Conservation (phyloP, 2,329 filamentous ascomycete species). For the Scedosporium aurantiacum region DNA sequence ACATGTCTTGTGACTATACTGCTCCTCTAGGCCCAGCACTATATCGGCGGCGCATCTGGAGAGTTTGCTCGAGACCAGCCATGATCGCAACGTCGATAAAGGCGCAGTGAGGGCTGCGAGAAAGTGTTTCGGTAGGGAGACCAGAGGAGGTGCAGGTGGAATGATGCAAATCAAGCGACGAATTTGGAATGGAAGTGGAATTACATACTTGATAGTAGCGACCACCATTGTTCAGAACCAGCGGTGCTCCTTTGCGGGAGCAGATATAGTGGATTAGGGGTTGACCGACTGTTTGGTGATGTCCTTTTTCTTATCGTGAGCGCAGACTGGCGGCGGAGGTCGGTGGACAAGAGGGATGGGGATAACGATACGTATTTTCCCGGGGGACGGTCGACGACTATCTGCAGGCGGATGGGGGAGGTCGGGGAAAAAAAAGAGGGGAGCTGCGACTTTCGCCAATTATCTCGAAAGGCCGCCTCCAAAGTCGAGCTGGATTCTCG, state of each 20-base stretch:
- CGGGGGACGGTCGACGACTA: conserved; percentile 3
- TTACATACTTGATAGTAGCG: conserved; percentile 52
- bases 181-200: conserved; percentile 7
- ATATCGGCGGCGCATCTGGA: not conserved
- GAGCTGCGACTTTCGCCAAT: not conserved
- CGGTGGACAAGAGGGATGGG: not conserved
- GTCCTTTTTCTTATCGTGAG: conserved; percentile 5
- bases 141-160: conserved; percentile 10
- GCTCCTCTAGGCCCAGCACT: too few relatives aligned
- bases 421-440: not conserved
- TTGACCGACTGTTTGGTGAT: conserved; percentile 6
- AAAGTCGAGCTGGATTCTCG: not conserved
- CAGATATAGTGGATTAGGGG: conserved; percentile 12
- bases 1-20: too few relatives aligned
- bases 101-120: not conserved
- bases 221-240: conserved; percentile 44
- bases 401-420: conserved; percentile 3
- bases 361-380: conserved; percentile 4
- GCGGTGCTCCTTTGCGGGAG: conserved; percentile 27
- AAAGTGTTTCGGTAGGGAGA: not conserved
- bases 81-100: not conserved
- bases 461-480: not conserved
- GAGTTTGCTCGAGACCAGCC: not conserved
- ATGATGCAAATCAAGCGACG: conserved; percentile 10
- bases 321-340: not conserved